Evolutionary conservation across 495 filamentous ascomycete species (phyloP).

Genomic region (Hypoxylon fuscum): DNA sequence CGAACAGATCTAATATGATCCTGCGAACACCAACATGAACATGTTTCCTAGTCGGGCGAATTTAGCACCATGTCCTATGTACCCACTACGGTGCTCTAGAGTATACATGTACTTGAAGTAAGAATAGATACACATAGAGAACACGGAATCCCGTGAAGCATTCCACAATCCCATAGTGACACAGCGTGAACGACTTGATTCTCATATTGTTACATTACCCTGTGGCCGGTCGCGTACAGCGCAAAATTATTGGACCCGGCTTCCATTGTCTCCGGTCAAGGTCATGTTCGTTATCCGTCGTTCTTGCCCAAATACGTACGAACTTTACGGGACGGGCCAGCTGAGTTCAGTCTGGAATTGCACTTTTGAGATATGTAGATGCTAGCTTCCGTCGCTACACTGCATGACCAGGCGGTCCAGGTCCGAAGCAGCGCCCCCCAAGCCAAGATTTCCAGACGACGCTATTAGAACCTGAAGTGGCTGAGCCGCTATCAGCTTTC

Average conservation of each 20-base stretch:
- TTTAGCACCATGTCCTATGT: too few relatives aligned
- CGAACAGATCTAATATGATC: too few relatives aligned
- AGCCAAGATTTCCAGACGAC: conserved; percentile 1
- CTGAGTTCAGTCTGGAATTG: not conserved
- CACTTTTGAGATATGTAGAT: not conserved
- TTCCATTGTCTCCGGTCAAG: conserved; percentile 17
- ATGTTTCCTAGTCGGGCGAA: too few relatives aligned
- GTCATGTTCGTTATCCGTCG: not conserved
- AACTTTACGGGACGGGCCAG: not conserved
- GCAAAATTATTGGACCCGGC: conserved; percentile 37
- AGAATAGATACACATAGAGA: conserved; percentile 6
- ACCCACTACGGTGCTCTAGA: not conserved
- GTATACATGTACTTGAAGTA: not conserved
- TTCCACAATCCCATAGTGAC: conserved; percentile 27
- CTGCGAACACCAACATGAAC: too few relatives aligned
- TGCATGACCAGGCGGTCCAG: not conserved
- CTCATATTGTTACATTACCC: conserved; percentile 14
- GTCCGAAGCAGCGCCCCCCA: conserved; percentile 10
- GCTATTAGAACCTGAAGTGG: not conserved
- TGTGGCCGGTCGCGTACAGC: conserved; percentile 40
- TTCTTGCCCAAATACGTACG: conserved; percentile 1
- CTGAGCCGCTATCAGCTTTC: conserved; percentile 2
- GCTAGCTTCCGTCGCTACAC: conserved; percentile 9
- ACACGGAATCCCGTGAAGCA: conserved; percentile 2
- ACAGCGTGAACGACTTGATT: conserved; percentile 23